A percentile compares a stretch with the other conserved stretches of the same genome.
Evolutionary conservation across 495 filamentous ascomycete genomes (phyloP).

Genomic region (Podospora appendiculata): DNA sequence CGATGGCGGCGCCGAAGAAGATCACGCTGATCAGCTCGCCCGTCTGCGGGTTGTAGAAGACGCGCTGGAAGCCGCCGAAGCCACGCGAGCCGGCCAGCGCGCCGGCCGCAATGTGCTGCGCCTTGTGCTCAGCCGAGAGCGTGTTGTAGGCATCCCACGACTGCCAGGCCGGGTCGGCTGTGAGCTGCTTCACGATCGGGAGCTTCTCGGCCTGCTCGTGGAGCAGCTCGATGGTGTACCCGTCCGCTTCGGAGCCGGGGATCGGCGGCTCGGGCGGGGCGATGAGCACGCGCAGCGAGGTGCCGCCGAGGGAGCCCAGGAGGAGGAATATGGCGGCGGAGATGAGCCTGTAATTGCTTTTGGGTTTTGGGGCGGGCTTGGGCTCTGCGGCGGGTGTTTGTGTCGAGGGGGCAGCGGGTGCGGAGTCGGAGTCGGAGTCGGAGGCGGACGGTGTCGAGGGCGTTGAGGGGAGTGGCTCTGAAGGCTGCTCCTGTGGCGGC

Average conservation of each 20-base stretch:
- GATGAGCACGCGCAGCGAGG: conserved; percentile 24
- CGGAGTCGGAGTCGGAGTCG: not conserved
- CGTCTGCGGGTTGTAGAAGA: conserved; percentile 32
- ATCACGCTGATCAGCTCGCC: conserved; percentile 46
- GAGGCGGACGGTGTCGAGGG: not conserved
- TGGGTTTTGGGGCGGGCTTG: not conserved
- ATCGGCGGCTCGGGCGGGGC: conserved; percentile 25
- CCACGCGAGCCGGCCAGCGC: conserved; percentile 33
- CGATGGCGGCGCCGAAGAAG: conserved; percentile 52
- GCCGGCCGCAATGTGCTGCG: conserved; percentile 35
- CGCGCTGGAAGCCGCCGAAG: conserved; percentile 42
- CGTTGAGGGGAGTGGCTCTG: not conserved
- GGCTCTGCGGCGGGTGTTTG: too few species aligned
- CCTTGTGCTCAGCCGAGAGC: conserved; percentile 27
- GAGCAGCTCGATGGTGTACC: conserved; percentile 18
- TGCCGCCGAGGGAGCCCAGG: conserved; percentile 27
- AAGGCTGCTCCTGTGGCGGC: not conserved
- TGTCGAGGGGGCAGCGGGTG: not conserved
- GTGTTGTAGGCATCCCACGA: conserved; percentile 51
- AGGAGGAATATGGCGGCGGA: conserved; percentile 26
- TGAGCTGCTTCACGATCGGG: conserved; percentile 46
- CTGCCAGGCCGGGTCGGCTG: conserved; percentile 43
- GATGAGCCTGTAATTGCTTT: conserved; percentile 11
- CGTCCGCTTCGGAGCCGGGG: conserved; percentile 27
- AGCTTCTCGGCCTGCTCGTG: conserved; percentile 30